Base-by-base conservation (phyloP, 495 filamentous ascomycete species). In the Lepidopterella palustris region DNA sequence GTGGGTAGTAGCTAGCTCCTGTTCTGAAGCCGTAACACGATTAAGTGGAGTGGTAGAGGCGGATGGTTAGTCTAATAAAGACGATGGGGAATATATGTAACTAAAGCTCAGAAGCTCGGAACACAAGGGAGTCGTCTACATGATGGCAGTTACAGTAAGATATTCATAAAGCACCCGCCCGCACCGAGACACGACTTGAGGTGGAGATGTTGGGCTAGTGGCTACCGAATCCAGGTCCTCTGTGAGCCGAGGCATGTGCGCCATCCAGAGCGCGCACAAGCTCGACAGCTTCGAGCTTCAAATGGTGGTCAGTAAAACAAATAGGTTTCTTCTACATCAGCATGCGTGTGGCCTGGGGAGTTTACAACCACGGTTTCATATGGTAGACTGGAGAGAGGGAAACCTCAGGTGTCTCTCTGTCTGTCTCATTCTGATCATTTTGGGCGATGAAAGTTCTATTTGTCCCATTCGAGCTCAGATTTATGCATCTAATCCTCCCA, bases 211-310 rank as follows among this genome's bases (percentile, higher is more conserved):
- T 10, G 35, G 35, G 35, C 13, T 10, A 42, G 13, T 15, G 35
- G 13, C 18, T 42, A 42, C 35, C 35, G 35, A 10, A 24, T 24
- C 47, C 47, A 13, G 21, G 24, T 24, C n/a, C 47, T 24, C 23
- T 50, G 21, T 50, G 47, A 50, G 25, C 47, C 47, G 47, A 50
- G 47, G 47, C 35, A 42, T 50, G 47, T 21, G 45, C 10, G 2
- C 47, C 25, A 24, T 25, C 23, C 35, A 42, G 39, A 42, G 39
- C 47, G 6, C 4, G 47, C 47, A 5, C 47, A 13, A 25, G 15
- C 21, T 27, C 4, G 6, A 8, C 47, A 50, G 47, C 47, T 50
- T 13, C 24, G 25, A 24, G 25, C 23, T 26, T 25, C 47, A 50
- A n/a, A n/a, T n/a, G n/a, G n/a, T n/a, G n/a, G n/a, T n/a, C n/a